Evolutionary conservation across 768 basidiomycete species (phyloP).

Genomic region (Lactifluus hygrophoroides): DNA sequence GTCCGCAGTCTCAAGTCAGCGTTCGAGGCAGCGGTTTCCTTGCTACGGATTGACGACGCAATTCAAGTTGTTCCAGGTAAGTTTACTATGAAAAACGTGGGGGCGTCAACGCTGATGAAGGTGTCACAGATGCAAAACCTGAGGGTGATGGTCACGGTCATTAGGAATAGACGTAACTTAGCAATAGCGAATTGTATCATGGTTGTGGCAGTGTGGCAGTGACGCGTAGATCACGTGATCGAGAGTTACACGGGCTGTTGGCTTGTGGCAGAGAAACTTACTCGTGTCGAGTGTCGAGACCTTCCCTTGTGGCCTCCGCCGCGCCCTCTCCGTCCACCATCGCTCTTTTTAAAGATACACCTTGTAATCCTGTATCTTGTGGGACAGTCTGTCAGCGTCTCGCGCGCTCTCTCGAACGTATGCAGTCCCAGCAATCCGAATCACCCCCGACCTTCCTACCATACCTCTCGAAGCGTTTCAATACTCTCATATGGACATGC

Average conservation of each 20-base stretch:
- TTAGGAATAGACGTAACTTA: conserved; percentile 24
- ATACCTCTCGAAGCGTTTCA: conserved; percentile 60
- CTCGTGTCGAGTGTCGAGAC: no score
- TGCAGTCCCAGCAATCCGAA: conserved; percentile 38
- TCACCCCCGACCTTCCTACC: conserved; percentile 40
- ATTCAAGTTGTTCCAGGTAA: conserved; percentile 81
- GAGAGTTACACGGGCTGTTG: not conserved
- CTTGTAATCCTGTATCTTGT: conserved; percentile 30
- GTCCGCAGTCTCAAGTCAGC: conserved; percentile 96
- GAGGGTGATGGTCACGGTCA: conserved; percentile 74
- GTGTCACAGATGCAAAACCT: conserved; percentile 52
- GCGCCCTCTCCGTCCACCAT: not conserved
- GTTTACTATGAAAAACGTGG: not conserved
- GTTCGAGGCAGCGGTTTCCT: conserved; percentile 90
- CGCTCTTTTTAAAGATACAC: not conserved
- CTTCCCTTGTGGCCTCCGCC: not conserved
- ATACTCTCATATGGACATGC: conserved; percentile 71
- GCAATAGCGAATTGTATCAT: not conserved
- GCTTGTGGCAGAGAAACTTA: not conserved
- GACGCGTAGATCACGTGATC: conserved; percentile 16
- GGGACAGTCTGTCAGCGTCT: not conserved
- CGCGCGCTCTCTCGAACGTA: conserved; percentile 4
- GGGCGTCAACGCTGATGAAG: not conserved
- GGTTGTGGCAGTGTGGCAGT: not conserved
- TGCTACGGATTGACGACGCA: conserved; percentile 94